These are phyloP conservation scores for Dissophora globulifera DNA, from an alignment of 192 early-diverging fungal genomes.

Conservation along the genomic window DNA sequence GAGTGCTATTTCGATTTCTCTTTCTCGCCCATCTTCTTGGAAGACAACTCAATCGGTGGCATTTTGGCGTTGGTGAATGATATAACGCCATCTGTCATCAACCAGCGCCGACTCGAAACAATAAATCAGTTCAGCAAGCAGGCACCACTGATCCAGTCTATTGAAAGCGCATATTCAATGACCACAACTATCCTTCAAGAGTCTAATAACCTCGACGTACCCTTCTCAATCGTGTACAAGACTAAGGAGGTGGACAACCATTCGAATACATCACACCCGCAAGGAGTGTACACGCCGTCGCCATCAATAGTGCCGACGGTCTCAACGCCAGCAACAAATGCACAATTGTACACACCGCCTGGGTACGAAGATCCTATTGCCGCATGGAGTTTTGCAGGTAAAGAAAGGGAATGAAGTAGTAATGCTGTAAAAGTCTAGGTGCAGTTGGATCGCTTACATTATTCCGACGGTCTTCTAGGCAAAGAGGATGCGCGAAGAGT, in stretches of 20 bases:
- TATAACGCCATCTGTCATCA: conserved; percentile 42
- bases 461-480: conserved; percentile 23
- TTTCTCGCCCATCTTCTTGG: conserved; percentile 50
- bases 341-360: neutral
- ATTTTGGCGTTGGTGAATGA: conserved; percentile 49
- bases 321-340: neutral
- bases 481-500: conserved; percentile 20
- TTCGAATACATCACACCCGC: too few relatives aligned
- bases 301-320: too few relatives aligned
- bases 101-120: conserved; percentile 45
- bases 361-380: conserved; percentile 1
- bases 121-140: conserved; percentile 53
- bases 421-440: neutral
- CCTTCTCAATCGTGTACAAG: conserved; percentile 45
- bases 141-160: conserved; percentile 31
- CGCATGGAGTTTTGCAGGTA: conserved; percentile 19
- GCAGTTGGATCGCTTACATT: conserved; percentile 26
- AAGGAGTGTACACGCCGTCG: too few relatives aligned
- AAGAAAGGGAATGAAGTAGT: neutral
- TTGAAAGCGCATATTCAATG: conserved; percentile 36
- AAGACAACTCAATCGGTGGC: conserved; percentile 39
- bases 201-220: conserved; percentile 38
- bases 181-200: conserved; percentile 41
- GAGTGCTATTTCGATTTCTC: conserved; percentile 57
- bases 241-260: conserved; percentile 4